Percentiles rank a stretch among this genome's conserved stretches.
Conservation (phyloP, 306 rosid species). For the Aeschynomene evenia region DNA sequence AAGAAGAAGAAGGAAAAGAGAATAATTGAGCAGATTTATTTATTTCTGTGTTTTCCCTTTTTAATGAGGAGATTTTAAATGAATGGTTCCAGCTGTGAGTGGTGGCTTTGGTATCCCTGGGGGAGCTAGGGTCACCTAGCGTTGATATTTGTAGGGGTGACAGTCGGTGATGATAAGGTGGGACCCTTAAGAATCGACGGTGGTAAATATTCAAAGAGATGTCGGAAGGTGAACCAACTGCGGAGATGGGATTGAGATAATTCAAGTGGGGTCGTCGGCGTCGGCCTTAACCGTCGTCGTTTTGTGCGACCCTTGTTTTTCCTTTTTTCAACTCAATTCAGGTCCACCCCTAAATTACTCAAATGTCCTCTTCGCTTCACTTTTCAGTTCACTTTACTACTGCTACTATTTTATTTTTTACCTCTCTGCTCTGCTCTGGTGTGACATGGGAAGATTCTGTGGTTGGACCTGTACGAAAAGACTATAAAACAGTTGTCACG, state of each 20-base stretch:
- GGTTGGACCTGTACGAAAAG: slow-evolving; percentile 27
- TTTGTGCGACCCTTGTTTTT: neutral
- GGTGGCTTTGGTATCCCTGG: slow-evolving; percentile 33
- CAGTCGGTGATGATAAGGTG: slow-evolving; percentile 34
- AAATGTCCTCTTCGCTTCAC: neutral
- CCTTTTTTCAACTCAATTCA: neutral
- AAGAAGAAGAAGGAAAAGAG: neutral
- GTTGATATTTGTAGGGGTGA: slow-evolving; percentile 28
- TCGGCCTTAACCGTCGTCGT: slow-evolving; percentile 41
- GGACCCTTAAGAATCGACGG: slow-evolving; percentile 31
- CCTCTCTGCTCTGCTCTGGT: neutral
- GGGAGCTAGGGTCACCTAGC: neutral
- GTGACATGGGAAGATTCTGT: slow-evolving; percentile 38
- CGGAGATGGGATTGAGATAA: neutral
- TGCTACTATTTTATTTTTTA: neutral
- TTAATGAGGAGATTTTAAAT: neutral
- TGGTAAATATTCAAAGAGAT: slow-evolving; percentile 17
- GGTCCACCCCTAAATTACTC: slow-evolving; percentile 13
- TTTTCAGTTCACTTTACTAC: neutral
- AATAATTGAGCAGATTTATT: neutral
- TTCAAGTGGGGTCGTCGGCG: slow-evolving; percentile 36
- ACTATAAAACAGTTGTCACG: slow-evolving; percentile 13
- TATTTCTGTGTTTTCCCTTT: neutral
- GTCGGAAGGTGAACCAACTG: slow-evolving; percentile 27
- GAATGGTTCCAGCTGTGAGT: slow-evolving; percentile 39